Percentiles rank a stretch among this genome's conserved stretches.
Evolutionary conservation across 2,329 filamentous ascomycete genomes (phyloP).

Genomic region (Xylaria arbuscula): DNA sequence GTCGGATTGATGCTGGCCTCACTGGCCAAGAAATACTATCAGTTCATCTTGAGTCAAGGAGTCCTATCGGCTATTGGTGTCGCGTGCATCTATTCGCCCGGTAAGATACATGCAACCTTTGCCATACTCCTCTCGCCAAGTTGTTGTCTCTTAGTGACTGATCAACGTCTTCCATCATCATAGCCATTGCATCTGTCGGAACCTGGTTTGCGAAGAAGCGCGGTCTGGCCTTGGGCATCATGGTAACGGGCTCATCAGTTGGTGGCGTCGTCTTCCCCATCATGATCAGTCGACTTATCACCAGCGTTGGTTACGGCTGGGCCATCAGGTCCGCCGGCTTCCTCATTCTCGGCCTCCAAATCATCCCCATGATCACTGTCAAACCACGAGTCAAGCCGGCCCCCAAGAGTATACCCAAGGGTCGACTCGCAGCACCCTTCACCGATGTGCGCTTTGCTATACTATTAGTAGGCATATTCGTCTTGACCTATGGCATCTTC

Average conservation of each 20-base stretch:
- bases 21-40: conserved; percentile 7
- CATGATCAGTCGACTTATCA: conserved; percentile 17
- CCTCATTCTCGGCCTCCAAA: conserved; percentile 21
- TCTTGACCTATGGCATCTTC: conserved; percentile 2
- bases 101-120: no score
- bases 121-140: no score
- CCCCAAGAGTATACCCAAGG: conserved; percentile 10
- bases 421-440: conserved; percentile 12
- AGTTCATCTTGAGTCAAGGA: conserved; percentile 15
- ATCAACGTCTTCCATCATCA: no score
- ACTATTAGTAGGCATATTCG: conserved; percentile 2
- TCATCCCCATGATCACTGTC: conserved; percentile 15
- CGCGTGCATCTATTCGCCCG: conserved; percentile 1
- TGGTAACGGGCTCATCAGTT: conserved; percentile 13
- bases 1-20: conserved; percentile 16
- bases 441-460: neutral
- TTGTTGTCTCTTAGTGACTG: no score
- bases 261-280: conserved; percentile 22
- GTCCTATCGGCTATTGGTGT: conserved; percentile 13
- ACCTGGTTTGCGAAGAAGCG: conserved; percentile 20
- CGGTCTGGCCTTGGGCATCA: conserved; percentile 19
- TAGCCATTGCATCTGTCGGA: conserved; percentile 2
- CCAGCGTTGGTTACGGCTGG: conserved; percentile 15
- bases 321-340: conserved; percentile 18
- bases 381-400: neutral